A percentile compares a stretch with the other conserved stretches of the same genome.
These are phyloP conservation scores for Acanthochlamys bracteata DNA, from an alignment of 106 monocot genomes.

Conservation along the genomic window DNA sequence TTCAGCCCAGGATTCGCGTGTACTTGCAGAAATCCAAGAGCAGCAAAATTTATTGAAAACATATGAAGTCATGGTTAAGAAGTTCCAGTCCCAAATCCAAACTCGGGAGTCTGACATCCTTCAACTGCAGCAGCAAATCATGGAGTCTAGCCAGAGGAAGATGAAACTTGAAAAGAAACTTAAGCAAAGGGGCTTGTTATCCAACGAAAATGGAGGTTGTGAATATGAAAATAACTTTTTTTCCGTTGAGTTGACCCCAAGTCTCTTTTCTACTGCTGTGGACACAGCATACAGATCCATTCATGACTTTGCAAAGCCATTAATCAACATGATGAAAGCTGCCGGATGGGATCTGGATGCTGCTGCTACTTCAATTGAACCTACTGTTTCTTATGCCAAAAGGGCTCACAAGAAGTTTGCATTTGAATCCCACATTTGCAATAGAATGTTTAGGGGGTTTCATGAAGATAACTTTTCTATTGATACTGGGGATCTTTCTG, in stretches of 20 bases:
- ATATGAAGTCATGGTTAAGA: conserved; percentile 77
- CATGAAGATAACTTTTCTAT: conserved; percentile 51
- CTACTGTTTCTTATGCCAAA: conserved; percentile 44
- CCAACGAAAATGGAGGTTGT: conserved; percentile 32
- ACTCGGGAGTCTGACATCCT: conserved; percentile 68
- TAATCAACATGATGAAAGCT: conserved; percentile 84
- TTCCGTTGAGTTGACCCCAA: conserved; percentile 52
- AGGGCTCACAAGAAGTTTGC: conserved; percentile 88
- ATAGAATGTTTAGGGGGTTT: conserved; percentile 54
- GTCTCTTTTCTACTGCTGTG: conserved; percentile 44
- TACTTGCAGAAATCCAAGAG: conserved; percentile 80
- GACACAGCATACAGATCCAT: conserved; percentile 48
- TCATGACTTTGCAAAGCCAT: conserved; percentile 71
- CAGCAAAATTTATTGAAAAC: conserved; percentile 78
- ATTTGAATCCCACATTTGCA: conserved; percentile 68
- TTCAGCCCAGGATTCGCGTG: conserved; percentile 43
- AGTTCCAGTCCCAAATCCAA: conserved; percentile 92
- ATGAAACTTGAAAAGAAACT: conserved; percentile 63
- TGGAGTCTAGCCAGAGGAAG: conserved; percentile 68
- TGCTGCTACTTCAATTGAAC: conserved; percentile 52
- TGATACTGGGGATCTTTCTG: conserved; percentile 17
- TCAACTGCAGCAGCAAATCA: conserved; percentile 71
- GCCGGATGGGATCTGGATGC: conserved; percentile 84
- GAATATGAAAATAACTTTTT: conserved; percentile 40
- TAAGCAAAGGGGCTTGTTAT: conserved; percentile 47